phyloP scores from a whole-genome alignment of 176 grass and related monocot genomes.

The Rhipidocladum racemiflorum region DNA sequence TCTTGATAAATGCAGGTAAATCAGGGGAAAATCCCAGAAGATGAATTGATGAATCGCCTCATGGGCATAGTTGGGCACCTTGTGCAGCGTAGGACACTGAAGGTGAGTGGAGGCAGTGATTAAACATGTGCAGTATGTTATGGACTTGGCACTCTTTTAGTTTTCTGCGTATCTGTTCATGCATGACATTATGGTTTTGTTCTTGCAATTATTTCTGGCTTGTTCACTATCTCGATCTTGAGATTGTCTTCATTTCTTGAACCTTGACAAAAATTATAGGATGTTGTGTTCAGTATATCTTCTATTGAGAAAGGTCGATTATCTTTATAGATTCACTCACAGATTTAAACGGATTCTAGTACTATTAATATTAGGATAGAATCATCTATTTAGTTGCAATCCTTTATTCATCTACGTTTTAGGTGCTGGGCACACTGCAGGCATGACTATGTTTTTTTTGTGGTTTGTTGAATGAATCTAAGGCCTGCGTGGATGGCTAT shows the following conservation, averaged over 20 bases:
- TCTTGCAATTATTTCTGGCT: neutral
- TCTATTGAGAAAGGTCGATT: neutral
- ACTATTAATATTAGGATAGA: neutral
- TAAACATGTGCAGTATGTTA: conserved; percentile 7
- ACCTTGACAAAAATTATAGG: neutral
- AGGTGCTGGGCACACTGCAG: neutral
- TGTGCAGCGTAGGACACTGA: conserved; percentile 75
- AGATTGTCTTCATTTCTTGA: neutral
- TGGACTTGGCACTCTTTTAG: neutral
- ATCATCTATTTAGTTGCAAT: neutral
- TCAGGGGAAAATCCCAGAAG: conserved; percentile 63
- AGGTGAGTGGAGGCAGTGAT: conserved; percentile 41
- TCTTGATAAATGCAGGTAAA: conserved; percentile 45
- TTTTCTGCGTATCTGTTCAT: conserved; percentile 3
- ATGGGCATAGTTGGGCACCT: conserved; percentile 82
- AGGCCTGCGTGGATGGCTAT: neutral
- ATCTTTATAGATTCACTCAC: neutral
- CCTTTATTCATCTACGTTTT: neutral
- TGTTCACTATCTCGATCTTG: neutral
- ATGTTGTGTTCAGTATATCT: neutral
- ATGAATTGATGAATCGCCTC: conserved; percentile 63
- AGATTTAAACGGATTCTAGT: neutral
- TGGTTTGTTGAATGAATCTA: conserved; percentile 5
- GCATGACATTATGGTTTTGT: neutral
- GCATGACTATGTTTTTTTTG: neutral